Percentiles rank a stretch among this genome's conserved stretches.
Conservation (phyloP, 495 filamentous ascomycete genomes). For the Annulohypoxylon stygium region DNA sequence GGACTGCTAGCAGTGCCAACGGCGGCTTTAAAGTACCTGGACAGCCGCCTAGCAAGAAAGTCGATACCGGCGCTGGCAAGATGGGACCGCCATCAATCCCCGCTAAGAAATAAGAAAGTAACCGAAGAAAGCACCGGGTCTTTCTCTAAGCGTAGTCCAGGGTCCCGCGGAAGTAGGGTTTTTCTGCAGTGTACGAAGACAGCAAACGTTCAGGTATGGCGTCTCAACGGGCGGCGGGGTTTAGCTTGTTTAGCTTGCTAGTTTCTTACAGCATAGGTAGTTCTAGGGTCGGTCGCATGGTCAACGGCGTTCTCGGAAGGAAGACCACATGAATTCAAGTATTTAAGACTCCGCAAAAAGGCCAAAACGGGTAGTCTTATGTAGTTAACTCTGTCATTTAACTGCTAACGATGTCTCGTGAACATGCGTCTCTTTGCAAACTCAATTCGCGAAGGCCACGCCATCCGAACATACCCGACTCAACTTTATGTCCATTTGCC, state of each 20-base stretch:
- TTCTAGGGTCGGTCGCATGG: constrained; percentile 38
- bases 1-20: constrained; percentile 47
- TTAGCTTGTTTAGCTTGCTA: constrained; percentile 6
- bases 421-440: constrained; percentile 12
- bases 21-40: constrained; percentile 69
- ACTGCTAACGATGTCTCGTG: constrained; percentile 9
- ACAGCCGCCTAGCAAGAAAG: constrained; percentile 72
- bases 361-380: constrained; percentile 28
- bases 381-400: constrained; percentile 29
- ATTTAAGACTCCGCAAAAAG: constrained; percentile 10
- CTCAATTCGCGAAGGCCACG: constrained; percentile 31
- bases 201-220: constrained; percentile 24
- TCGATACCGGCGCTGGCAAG: constrained; percentile 65
- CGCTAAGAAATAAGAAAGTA: constrained; percentile 37
- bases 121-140: not conserved
- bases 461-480: constrained; percentile 21
- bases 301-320: constrained; percentile 40
- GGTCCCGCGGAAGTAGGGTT: constrained; percentile 14
- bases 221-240: constrained; percentile 34
- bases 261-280: constrained; percentile 30
- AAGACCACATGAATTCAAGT: constrained; percentile 17
- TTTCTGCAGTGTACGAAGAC: constrained; percentile 24
- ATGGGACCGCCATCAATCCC: constrained; percentile 54
- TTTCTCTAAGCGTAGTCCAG: not conserved
- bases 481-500: constrained; percentile 3